These are phyloP conservation scores for Scutellaria barbata DNA, from an alignment of 257 asterid species.

Conservation along the genomic window DNA sequence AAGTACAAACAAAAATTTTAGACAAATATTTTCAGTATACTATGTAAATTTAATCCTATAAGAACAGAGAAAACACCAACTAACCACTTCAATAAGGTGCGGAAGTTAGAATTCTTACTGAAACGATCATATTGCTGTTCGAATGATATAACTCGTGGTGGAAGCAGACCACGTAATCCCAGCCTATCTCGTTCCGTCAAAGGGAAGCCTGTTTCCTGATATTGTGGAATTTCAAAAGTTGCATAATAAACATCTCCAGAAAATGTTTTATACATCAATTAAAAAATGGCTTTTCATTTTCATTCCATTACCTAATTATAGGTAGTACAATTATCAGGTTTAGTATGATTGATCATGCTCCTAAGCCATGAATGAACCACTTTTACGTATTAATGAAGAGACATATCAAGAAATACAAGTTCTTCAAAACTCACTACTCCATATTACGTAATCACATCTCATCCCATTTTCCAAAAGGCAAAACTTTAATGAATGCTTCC, in stretches of 20 bases:
- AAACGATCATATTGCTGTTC: slow-evolving; percentile 97
- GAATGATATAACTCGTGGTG: slow-evolving; percentile 97
- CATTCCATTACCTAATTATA: not conserved
- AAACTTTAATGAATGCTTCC: not conserved
- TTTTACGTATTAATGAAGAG: not conserved
- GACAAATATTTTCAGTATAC: slow-evolving; percentile 19
- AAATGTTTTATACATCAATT: slow-evolving; percentile 2
- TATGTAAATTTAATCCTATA: slow-evolving; percentile 10
- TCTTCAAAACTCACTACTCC: slow-evolving; percentile 3
- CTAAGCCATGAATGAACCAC: slow-evolving; percentile 3
- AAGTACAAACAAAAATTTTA: slow-evolving; percentile 2
- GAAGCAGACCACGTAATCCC: slow-evolving; percentile 97
- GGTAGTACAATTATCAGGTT: slow-evolving; percentile 7
- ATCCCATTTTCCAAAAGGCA: slow-evolving; percentile 5
- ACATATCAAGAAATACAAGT: slow-evolving; percentile 11
- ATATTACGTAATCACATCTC: not conserved
- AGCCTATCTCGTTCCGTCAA: slow-evolving; percentile 92
- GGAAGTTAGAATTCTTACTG: slow-evolving; percentile 63
- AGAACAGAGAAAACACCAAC: not conserved
- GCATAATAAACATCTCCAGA: not conserved
- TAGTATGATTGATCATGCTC: slow-evolving; percentile 14
- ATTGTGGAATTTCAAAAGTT: slow-evolving; percentile 34
- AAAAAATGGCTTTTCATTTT: not conserved
- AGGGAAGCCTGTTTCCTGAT: slow-evolving; percentile 97
- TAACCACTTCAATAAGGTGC: slow-evolving; percentile 15